Evolutionary conservation across 768 basidiomycete genomes (phyloP), one percentile per base, ranked within the genome.

Genomic region (Agaricus sinodeliciosus): DNA sequence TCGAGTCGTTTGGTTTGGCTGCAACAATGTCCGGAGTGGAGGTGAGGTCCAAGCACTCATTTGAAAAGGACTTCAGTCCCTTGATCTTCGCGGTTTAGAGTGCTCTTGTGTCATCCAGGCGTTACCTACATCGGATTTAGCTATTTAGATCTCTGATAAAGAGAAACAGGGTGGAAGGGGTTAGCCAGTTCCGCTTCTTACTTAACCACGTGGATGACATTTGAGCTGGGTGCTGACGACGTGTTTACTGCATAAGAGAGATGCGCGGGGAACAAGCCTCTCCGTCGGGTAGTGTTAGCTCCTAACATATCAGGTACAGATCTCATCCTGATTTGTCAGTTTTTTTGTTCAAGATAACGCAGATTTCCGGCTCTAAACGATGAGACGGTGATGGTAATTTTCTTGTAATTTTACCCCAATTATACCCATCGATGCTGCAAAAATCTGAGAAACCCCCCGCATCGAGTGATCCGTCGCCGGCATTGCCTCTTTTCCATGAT

Each of bases 1-100:
- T 43, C 37, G 41, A 43, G 28, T 31, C 43, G 50, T 51, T 51
- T 51, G 50, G 50, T 51, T 44, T 27, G 50, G 27, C 19, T 50
- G 42, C 28, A 31, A 13, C 40, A 35, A 43, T 48, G 27, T 35
- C 52, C 46, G 52, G 52, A 36, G 34, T 15, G 52, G 52, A 19
- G 26, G 18, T 28, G 12, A 18, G 16, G 28, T 41, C 34, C 36
- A 35, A 44, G 50, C 27, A 31, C 19, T 34, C 34, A 39, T 43
- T 43, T 22, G 31, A 16, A 37, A 16, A 37, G 22, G 39, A 26
- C 41, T 44, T 13, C 28, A 16, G 19, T 15, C 52, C 40, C 31
- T 47, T 54, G 15, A 54, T 47, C 42, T 34, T 54, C 28, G 16
- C 39, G 18, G 18, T 53, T 48, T 54, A 35, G 34, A 31, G 31